Evolutionary conservation across 257 asterid species (phyloP), one percentile per base, ranked within the genome.

Genomic region (Gentiana straminea): DNA sequence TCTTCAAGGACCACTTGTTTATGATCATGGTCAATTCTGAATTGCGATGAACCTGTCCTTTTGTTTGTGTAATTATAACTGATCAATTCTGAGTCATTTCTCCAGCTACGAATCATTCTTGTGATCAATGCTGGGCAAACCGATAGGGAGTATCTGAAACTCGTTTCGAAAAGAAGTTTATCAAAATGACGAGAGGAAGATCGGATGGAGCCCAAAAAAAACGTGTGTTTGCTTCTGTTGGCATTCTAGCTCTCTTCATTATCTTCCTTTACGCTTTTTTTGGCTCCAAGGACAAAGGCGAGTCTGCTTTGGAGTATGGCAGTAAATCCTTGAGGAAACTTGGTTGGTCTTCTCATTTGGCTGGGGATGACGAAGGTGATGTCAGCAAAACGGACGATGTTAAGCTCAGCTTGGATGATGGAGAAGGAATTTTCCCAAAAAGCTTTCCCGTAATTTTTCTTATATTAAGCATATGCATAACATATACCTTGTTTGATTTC

Each of bases 281-380:
- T 69, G 93, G 95, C 70, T 81, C 92, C 35, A 83, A 86, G 73
- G 75, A 71, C 64, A 64, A 75, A n/a, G 93, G 94, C 47, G 95
- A 83, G 81, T 78, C 97, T 65, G 94, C 95, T 56, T 61, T 89
- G 43, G 88, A 86, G 75, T 86, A 89, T 59, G 95, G 97, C 39
- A 89, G 93, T 79, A 76, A 89, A 33, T 87, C 96, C 35, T 75
- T 89, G 84, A 84, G 87, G 76, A 89, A 77, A 68, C 72, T 89
- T 33, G 97, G 97, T 39, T 41, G 46, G 46, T 73, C 95, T 54
- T 81, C 97, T 51, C 86, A 89, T 73, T 72, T 89, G 74, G 81
- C 92, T 53, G 94, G 89, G 52, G 95, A 86, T 70, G 97, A 89
- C 64, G 95, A 86, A 66, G 59, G 83, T 59, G 94, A 84, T 65